Base-by-base conservation (phyloP, 2,329 filamentous ascomycete genomes). In the Fusarium falciforme region DNA sequence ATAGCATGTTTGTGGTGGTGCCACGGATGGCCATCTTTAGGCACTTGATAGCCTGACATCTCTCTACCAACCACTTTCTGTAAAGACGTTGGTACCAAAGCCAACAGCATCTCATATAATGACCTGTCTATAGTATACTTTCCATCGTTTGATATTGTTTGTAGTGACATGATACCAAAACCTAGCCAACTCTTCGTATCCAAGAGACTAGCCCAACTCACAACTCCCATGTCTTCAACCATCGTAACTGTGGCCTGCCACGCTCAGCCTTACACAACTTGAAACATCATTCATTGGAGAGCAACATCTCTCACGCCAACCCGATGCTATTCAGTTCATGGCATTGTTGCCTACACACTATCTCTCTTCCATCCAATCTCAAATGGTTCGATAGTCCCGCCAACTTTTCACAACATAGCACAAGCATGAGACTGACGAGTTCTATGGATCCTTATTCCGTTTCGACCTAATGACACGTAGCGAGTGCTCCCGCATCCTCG, bases 401-500 rank as follows among this genome's bases (percentile, higher is more conserved):
- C 72, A 55, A 66, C 60, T 71, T 40, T 71, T 61, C 62, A 72
- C 61, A 44, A 66, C 64, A 69, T 49, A 65, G 33, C 72, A 74
- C 58, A 60, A 72, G 61, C 67, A 71, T 65, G 70, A 70, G 67
- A 66, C 70, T 77, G 74, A 72, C 70, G 76, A 75, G 72, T 78
- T 79, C 78, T 78, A 78, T 79, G 76, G 77, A 78, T 77, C 75
- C 73, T 76, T 71, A 76, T 79, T 78, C 79, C 77, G 73, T 75
- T 80, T 80, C 79, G 72, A 73, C 78, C 77, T 80, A 79, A 71
- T 78, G 79, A 80, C 73, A 77, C 77, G 79, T 78, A 76, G 75
- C 76, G 79, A 79, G 77, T 77, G 78, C 79, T 79, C 76, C 78
- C 73, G 78, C 78, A 79, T 79, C 78, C 74, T 80, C 79, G 79